Base-by-base conservation (phyloP, 1,284 basidiomycete species). In the Amylostereum areolatum region DNA sequence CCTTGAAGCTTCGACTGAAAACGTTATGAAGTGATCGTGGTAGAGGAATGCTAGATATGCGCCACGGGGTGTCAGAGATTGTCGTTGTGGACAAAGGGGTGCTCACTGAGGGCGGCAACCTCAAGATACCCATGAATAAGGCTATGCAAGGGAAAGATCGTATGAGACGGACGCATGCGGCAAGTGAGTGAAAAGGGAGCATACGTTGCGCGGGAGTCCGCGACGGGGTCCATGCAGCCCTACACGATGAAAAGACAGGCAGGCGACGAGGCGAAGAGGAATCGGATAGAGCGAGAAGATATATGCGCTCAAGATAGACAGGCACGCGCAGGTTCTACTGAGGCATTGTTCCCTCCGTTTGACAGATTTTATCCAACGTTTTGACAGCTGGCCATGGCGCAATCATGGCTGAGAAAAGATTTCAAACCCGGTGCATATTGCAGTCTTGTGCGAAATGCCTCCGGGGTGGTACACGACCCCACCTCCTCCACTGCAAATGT, bases 1-100 rank as follows among this genome's bases (percentile, higher is more conserved):
- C 46, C 64, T 66, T 5, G 64, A 57, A 25, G 73, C 52, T 57
- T 77, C 75, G 36, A 62, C 58, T 7, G 47, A 37, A 12, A 59
- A 41, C 6, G 57, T 58, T 28, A 58, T 40, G 34, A 54, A 6
- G 45, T 52, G 45, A 47, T 58, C 57, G 50, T 52, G 59, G 30
- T 48, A 57, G 25, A 55, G 42, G 1, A 57, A 18, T 10, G 47
- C 54, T 57, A 30, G 11, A 28, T 9, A 43, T 34, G 9, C 33
- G 33, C 8, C 8, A 8, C n/a, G n/a, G 8, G n/a, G 8, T n/a
- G 8, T 35, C 8, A 35, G 33, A n/a, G 33, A n/a, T 35, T 35
- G 33, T n/a, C 33, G n/a, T n/a, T 8, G n/a, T 35, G 33, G 24
- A 18, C n/a, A 25, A 28, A 33, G 29, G 10, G 3, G 1, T 12